Evolutionary conservation across 23 red algal species (phyloP), one percentile per base, ranked within the genome.

Genomic region (Gracilaria domingensis): DNA sequence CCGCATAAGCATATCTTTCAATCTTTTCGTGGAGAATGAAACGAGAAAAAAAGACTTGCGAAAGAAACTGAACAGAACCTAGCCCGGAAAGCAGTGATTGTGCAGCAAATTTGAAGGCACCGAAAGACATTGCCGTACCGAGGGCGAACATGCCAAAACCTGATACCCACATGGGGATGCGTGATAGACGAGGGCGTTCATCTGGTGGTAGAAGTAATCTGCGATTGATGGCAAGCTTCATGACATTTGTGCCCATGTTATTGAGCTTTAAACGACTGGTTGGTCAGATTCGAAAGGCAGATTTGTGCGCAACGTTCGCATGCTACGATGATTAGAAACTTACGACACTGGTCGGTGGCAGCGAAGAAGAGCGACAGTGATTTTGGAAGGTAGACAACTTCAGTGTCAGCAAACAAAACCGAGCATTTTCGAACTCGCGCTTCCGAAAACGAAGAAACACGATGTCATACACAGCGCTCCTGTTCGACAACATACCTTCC

Each of bases 181-280:
- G 89, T 24, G 86, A 90, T 13, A 97, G 90, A 55, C 95, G 91
- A 33, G 86, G 84, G 7, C 95, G 85, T 53, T 93, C 85, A 24
- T 90, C 80, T 48, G 84, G 80, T 8, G 89, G 80, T 1, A 89
- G 80, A 47, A 77, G 79, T n/a, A 89, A 83, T 16, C 95, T 90
- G 56, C 87, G 88, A 29, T 97, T 97, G 58, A 97, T 97, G 25
- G 95, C 95, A 37, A 97, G 88, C 70, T 97, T 97, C 75, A 94
- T 93, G 47, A 97, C 81, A 64, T 97, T 97, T 20, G 91, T 93
- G 39, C 95, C 88, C 38, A 84, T 80, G 81, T 96, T 96, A 32
- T 88, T 96, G 30, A 91, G 74, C 89, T 92, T 42, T 71, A 39
- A 38, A 25, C 42, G 66, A 28, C 53, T 7, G 66, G 88, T 51